Evolutionary conservation across 2,329 filamentous ascomycete species (phyloP).

Genomic region (Cordyceps cicadae): DNA sequence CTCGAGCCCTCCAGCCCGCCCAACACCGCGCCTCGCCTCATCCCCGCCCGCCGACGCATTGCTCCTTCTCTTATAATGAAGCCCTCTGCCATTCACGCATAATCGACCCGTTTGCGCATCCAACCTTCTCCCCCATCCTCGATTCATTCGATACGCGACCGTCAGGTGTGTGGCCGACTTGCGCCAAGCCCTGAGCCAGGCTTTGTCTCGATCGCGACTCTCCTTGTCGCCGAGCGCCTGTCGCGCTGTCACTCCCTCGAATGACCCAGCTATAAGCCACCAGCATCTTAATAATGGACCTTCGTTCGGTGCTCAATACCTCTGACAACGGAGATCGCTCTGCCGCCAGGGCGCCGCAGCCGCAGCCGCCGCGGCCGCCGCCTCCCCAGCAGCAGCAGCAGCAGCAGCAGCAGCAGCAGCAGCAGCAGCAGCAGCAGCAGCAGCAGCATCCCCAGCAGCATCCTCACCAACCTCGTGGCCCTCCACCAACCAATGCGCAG

Average conservation of each 20-base stretch:
- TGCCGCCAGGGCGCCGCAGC: conserved; percentile 25
- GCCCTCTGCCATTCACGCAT: conserved; percentile 2
- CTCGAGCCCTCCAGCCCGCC: neutral
- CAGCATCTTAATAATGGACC: conserved; percentile 34
- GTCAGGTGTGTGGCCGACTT: neutral
- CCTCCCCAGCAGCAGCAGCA: conserved; percentile 5
- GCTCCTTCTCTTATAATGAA: neutral
- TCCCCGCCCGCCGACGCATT: conserved; percentile 4
- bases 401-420: conserved; percentile 29
- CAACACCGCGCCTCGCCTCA: conserved; percentile 1
- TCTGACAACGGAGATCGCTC: conserved; percentile 37
- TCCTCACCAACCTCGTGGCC: conserved; percentile 26
- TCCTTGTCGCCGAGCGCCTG: conserved; percentile 10
- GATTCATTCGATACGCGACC: conserved; percentile 3
- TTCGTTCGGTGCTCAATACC: conserved; percentile 46
- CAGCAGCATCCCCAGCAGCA: conserved; percentile 28
- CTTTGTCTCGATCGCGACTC: conserved; percentile 8
- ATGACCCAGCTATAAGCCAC: neutral
- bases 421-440: conserved; percentile 28
- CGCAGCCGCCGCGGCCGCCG: conserved; percentile 16
- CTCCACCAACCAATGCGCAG: conserved; percentile 32
- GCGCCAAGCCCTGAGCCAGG: neutral
- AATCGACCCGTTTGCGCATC: conserved; percentile 3
- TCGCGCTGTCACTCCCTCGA: conserved; percentile 12
- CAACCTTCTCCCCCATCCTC: neutral